Percentiles rank a stretch among this genome's conserved stretches.
phyloP scores from a whole-genome alignment of 805 yeast genomes.

The Kurtzmaniella cleridarum region DNA sequence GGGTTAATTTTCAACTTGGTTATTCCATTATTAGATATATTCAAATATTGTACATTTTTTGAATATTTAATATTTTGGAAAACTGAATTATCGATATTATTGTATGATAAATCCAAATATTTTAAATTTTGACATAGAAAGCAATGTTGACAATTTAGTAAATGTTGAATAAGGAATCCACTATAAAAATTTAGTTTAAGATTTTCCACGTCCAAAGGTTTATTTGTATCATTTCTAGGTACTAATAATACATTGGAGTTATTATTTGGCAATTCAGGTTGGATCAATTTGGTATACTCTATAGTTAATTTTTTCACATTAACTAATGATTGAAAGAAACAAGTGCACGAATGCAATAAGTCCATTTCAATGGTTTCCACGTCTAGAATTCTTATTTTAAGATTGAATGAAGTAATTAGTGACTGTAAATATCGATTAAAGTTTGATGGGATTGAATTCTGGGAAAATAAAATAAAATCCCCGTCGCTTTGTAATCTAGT shows the following conservation, averaged over 20 bases:
- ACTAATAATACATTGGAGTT: too few relatives aligned
- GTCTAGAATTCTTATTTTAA: too few relatives aligned
- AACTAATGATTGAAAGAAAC: too few relatives aligned
- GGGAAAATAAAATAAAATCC: constrained; percentile 10
- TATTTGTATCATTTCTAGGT: too few relatives aligned
- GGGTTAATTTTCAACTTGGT: constrained; percentile 12
- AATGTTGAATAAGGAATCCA: constrained; percentile 7
- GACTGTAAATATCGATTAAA: too few relatives aligned
- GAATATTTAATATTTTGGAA: constrained; percentile 17
- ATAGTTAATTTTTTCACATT: too few relatives aligned
- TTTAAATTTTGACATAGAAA: constrained; percentile 9
- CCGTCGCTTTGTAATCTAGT: neutral
- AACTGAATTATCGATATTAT: constrained; percentile 15
- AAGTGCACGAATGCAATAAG: neutral
- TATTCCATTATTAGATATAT: constrained; percentile 25
- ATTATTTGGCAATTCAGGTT: too few relatives aligned
- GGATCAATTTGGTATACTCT: too few relatives aligned
- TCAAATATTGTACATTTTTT: constrained; percentile 11
- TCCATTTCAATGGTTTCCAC: neutral
- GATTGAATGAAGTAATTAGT: too few relatives aligned
- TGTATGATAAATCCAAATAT: constrained; percentile 23
- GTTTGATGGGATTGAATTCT: constrained; percentile 2
- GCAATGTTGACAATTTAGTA: constrained; percentile 7
- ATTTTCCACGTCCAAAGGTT: constrained; percentile 4
- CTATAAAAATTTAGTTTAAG: constrained; percentile 17